A percentile compares a stretch with the other conserved stretches of the same genome.
Conservation (phyloP, 805 yeast genomes). For the Yarrowia phangngaensis region DNA sequence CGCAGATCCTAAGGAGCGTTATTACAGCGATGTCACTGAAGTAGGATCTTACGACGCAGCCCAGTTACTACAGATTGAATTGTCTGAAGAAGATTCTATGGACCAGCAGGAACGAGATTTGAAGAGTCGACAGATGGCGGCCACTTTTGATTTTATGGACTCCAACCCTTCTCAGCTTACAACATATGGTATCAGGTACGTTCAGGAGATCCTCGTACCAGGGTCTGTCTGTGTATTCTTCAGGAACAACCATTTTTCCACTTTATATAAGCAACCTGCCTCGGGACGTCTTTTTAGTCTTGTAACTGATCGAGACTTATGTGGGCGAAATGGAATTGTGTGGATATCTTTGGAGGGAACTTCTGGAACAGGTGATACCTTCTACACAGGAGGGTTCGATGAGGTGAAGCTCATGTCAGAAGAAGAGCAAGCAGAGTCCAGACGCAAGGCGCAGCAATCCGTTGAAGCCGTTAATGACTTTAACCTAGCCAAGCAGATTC, state of each 20-base stretch:
- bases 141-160: conserved; percentile 49
- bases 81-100: conserved; percentile 39
- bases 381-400: conserved; percentile 60
- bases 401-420: conserved; percentile 4
- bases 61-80: conserved; percentile 54
- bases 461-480: conserved; percentile 33
- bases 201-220: conserved; percentile 46
- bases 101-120: conserved; percentile 33
- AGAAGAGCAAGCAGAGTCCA: conserved; percentile 10
- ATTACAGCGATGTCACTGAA: conserved; percentile 38
- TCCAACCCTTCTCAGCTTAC: conserved; percentile 75
- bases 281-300: conserved; percentile 54
- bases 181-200: conserved; percentile 52
- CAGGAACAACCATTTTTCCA: conserved; percentile 84
- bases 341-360: conserved; percentile 77
- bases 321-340: conserved; percentile 45
- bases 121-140: conserved; percentile 28
- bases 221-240: conserved; percentile 68
- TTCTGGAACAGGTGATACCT: conserved; percentile 65
- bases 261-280: conserved; percentile 47
- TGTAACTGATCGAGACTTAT: conserved; percentile 64
- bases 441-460: conserved; percentile 7
- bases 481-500: conserved; percentile 38
- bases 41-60: conserved; percentile 54
- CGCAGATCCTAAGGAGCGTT: conserved; percentile 44